Base-by-base conservation (phyloP, 257 asterid genomes). In the Solanum commersonii region DNA sequence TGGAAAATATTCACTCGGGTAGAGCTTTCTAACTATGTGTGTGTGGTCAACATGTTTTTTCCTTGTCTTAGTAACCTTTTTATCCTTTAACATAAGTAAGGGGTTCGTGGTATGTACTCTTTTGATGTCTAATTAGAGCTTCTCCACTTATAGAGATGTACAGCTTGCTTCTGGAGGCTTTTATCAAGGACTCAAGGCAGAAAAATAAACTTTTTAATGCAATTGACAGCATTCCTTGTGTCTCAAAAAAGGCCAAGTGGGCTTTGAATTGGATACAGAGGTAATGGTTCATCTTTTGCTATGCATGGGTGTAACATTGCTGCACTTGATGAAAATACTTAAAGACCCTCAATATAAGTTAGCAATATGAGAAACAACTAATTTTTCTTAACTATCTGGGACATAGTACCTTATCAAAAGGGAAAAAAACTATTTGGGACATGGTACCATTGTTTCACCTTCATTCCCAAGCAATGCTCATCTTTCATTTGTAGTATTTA, bases 1-100 rank as follows among this genome's bases (percentile, higher is more conserved):
- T 96, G 93, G 98, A 96, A 90, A 96, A 94, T 70, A 91, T 95
- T 88, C 98, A 96, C 92, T 96, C 96, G 13, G 98, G 98, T 95
- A 93, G 27, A 72, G 74, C 40, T 88, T 90, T 92, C 84, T 35
- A 35, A 85, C 87, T 65, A 60, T 68, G 68, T 84, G 79, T 46
- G 84, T 59, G 81, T 38, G 29, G 63, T 85, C 25, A 70, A 44
- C 67, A 85, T n/a, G 78, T 16, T 25, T 85, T 14, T 78, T 25
- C 11, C 60, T 67, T 67, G 20, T 20, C 52, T 74, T 22, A 5
- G 20, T 74, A 74, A 37, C 52, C 37, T n/a, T 65, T 20, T 38
- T 25, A 38, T 85, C 33, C 81, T 85, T n/a, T 16, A 33, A 27
- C 27, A 16, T 29, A 15, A 38, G 34, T 40, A 78, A 9, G 68